These are phyloP conservation scores for Xenosphaeropsis pyriputrescens DNA, from an alignment of 2,329 filamentous ascomycete species.

Conservation along the genomic window DNA sequence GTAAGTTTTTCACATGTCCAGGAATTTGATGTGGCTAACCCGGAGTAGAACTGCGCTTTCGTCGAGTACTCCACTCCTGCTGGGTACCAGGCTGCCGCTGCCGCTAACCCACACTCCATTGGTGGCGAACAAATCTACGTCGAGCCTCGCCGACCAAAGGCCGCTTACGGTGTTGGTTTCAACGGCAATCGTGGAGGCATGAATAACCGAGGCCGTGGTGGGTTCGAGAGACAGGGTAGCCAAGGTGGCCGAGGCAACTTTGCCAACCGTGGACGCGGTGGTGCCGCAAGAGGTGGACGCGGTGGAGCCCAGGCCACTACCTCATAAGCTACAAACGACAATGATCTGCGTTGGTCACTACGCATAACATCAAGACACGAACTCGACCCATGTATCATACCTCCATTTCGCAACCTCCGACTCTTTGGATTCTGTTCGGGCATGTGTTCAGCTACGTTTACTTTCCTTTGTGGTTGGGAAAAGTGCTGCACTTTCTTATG, in stretches of 20 bases:
- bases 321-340: slow-evolving; percentile 5
- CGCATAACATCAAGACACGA: neutral
- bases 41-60: slow-evolving; percentile 77
- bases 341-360: neutral
- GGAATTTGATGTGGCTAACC: slow-evolving; percentile 4
- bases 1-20: slow-evolving; percentile 30
- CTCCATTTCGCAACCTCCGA: neutral
- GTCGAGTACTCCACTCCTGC: slow-evolving; percentile 77
- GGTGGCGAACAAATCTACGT: slow-evolving; percentile 72
- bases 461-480: neutral
- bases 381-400: neutral
- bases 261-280: slow-evolving; percentile 50
- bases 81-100: slow-evolving; percentile 70
- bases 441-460: neutral
- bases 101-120: slow-evolving; percentile 74
- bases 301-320: slow-evolving; percentile 18
- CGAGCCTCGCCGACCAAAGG: slow-evolving; percentile 75
- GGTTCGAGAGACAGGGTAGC: slow-evolving; percentile 36
- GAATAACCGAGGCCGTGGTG: slow-evolving; percentile 51
- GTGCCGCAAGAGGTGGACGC: slow-evolving; percentile 43
- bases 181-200: slow-evolving; percentile 43
- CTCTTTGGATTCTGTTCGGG: neutral
- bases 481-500: neutral
- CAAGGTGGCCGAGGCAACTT: slow-evolving; percentile 14
- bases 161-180: slow-evolving; percentile 55